Evolutionary conservation across 495 filamentous ascomycete species (phyloP).

Genomic region (Stereocaulon alpinum): DNA sequence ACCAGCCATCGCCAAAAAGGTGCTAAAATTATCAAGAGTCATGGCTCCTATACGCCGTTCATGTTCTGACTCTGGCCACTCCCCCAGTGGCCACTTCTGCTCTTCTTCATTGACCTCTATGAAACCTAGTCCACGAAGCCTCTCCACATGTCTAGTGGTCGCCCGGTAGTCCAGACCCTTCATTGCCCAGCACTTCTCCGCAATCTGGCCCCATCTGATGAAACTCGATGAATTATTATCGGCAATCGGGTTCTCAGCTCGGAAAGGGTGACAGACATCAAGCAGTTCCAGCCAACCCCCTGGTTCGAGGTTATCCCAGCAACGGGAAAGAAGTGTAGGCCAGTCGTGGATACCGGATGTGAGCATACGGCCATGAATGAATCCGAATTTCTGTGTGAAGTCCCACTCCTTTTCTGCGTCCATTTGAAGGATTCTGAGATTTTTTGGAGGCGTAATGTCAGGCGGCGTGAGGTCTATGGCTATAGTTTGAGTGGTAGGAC

Average conservation of each 20-base stretch:
- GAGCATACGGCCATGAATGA: constrained; percentile 43
- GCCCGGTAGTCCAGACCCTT: constrained; percentile 12
- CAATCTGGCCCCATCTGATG: constrained; percentile 6
- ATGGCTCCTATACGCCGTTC: not conserved
- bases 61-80: not conserved
- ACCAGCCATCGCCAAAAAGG: not conserved
- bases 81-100: not conserved
- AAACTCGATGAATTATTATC: not conserved
- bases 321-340: constrained; percentile 31
- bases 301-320: constrained; percentile 33
- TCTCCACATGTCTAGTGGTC: constrained; percentile 11
- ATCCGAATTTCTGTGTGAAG: constrained; percentile 40
- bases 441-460: constrained; percentile 27
- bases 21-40: not conserved
- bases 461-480: constrained; percentile 15
- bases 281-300: constrained; percentile 42
- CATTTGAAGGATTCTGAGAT: constrained; percentile 43
- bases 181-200: constrained; percentile 7
- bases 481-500: not conserved
- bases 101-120: constrained; percentile 11
- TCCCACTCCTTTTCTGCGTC: constrained; percentile 47
- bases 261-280: constrained; percentile 31
- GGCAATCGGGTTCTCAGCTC: not conserved
- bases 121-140: constrained; percentile 13
- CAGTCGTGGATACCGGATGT: constrained; percentile 41